These are phyloP conservation scores for Vishniacozyma victoriae DNA, from an alignment of 768 basidiomycete genomes.

Conservation along the genomic window DNA sequence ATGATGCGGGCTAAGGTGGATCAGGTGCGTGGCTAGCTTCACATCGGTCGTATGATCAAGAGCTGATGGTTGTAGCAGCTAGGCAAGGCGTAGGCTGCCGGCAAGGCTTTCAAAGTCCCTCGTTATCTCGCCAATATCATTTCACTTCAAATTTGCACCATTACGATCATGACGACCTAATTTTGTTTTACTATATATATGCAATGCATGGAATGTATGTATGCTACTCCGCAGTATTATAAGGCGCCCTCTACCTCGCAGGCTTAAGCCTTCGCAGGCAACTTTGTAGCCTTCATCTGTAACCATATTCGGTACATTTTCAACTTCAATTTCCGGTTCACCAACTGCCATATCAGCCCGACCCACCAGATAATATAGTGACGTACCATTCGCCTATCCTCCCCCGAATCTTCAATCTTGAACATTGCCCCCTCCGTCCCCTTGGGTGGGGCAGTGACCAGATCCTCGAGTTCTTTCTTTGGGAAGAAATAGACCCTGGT, in stretches of 20 bases:
- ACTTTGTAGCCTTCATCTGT: constrained; percentile 46
- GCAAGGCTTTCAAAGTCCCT: too few species aligned
- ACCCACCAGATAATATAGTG: neutral
- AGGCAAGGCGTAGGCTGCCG: constrained; percentile 5
- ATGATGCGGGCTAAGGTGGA: constrained; percentile 33
- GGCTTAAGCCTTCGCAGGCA: constrained; percentile 2
- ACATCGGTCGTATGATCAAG: neutral
- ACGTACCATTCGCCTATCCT: constrained; percentile 69
- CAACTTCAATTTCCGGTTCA: constrained; percentile 87
- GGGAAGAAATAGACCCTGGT: constrained; percentile 93
- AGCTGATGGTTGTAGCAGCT: constrained; percentile 2
- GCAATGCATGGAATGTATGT: too few species aligned
- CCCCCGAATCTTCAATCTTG: constrained; percentile 72
- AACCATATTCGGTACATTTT: constrained; percentile 79
- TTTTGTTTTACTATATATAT: too few species aligned
- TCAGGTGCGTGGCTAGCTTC: constrained; percentile 17
- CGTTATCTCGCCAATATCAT: too few species aligned
- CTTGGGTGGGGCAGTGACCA: neutral
- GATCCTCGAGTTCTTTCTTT: constrained; percentile 19
- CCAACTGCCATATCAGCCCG: too few species aligned
- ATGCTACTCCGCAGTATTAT: too few species aligned
- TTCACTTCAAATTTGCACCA: neutral
- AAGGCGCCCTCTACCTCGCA: too few species aligned
- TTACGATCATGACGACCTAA: neutral
- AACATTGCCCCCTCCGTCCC: constrained; percentile 52